phyloP scores from a whole-genome alignment of 768 basidiomycete genomes.

The Bullera alba region DNA sequence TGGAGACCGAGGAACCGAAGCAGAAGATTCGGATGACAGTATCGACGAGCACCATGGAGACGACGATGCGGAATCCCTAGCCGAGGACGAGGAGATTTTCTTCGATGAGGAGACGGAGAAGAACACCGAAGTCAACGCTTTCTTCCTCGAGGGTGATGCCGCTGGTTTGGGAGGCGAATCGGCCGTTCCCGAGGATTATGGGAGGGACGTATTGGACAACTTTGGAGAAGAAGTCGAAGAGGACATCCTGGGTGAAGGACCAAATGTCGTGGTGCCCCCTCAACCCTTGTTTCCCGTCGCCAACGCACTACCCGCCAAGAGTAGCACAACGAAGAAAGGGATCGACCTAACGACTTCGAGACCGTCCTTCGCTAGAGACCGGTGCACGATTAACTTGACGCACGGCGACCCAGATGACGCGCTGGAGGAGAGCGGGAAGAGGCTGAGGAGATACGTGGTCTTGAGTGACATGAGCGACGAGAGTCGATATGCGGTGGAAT shows the following conservation, averaged over 20 bases:
- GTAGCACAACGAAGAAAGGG: constrained; percentile 22
- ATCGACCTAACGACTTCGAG: constrained; percentile 58
- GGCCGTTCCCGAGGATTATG: constrained; percentile 2
- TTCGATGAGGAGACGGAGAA: constrained; percentile 76
- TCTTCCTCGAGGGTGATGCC: constrained; percentile 41
- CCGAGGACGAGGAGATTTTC: constrained; percentile 50
- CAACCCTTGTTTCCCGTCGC: constrained; percentile 30
- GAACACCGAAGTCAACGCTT: constrained; percentile 74
- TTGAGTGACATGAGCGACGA: constrained; percentile 94
- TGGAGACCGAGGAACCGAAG: constrained; percentile 9
- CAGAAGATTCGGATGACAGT: constrained; percentile 11
- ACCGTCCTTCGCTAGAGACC: constrained; percentile 79
- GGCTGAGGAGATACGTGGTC: constrained; percentile 68
- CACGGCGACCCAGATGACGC: constrained; percentile 70
- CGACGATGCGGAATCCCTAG: too few species aligned
- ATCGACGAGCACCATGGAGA: constrained; percentile 48
- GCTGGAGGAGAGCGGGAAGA: constrained; percentile 54
- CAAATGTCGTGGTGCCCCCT: constrained; percentile 42
- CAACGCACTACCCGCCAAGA: constrained; percentile 14
- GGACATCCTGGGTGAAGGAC: constrained; percentile 78
- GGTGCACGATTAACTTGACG: constrained; percentile 79
- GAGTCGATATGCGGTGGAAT: constrained; percentile 88
- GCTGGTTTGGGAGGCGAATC: constrained; percentile 32
- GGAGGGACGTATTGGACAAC: constrained; percentile 28
- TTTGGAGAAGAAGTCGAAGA: constrained; percentile 54